Conservation (phyloP, 805 yeast species). For the Suhomyces sp. region DNA sequence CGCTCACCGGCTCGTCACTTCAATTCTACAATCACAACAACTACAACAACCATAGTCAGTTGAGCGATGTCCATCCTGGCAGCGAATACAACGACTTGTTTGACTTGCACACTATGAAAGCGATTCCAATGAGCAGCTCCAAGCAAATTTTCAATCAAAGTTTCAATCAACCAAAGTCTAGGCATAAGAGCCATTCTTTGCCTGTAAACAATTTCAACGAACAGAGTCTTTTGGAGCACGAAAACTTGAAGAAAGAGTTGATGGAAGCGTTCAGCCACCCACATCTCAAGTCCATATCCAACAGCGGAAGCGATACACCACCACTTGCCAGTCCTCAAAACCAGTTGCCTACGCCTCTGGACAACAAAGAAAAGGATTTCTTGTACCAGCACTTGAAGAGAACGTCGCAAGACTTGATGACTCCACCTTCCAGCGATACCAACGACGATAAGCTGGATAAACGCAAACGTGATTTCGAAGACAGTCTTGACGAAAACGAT, state of each 20-base stretch:
- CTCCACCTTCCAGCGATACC: conserved; percentile 6
- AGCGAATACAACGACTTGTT: conserved; percentile 16
- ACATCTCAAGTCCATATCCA: conserved; percentile 13
- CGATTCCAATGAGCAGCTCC: conserved; percentile 8
- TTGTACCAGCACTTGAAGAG: conserved; percentile 5
- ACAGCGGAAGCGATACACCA: conserved; percentile 2
- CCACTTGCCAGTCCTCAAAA: conserved; percentile 9
- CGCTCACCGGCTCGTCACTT: conserved; percentile 22
- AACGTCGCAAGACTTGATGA: neutral
- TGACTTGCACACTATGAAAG: conserved; percentile 32
- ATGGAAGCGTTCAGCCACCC: conserved; percentile 34
- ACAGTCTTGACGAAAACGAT: conserved; percentile 5
- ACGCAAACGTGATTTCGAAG: neutral
- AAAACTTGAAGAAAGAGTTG: conserved; percentile 24
- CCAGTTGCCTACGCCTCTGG: conserved; percentile 36
- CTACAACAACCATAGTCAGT: neutral
- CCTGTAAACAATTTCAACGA: neutral
- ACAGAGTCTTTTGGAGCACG: conserved; percentile 9
- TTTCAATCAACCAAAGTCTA: conserved; percentile 1
- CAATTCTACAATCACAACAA: conserved; percentile 23
- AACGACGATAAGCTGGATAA: conserved; percentile 1
- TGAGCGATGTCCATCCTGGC: neutral
- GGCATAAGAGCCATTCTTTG: conserved; percentile 13
- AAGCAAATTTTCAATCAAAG: neutral
- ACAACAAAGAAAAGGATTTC: conserved; percentile 22